Evolutionary conservation across 352 stramenopile species (phyloP).

Genomic region (Globisporangium cederbergense): DNA sequence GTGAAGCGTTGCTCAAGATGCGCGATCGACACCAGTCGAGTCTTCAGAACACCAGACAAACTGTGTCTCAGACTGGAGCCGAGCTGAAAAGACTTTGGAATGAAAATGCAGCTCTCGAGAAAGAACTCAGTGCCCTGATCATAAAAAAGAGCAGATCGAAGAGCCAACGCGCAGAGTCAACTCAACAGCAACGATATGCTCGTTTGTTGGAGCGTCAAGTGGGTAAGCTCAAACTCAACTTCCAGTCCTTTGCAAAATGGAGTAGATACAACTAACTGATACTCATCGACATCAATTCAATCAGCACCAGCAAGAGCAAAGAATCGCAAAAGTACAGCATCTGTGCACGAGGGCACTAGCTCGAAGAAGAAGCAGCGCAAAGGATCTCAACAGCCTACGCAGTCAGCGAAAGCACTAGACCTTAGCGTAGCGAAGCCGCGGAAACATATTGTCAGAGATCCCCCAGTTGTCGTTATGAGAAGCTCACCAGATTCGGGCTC

Average conservation of each 20-base stretch:
- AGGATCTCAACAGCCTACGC: background rate
- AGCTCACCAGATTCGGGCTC: slow-evolving; percentile 6
- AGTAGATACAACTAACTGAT: background rate
- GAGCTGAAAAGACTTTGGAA: slow-evolving; percentile 12
- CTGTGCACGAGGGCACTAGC: background rate
- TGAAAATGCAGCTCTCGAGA: slow-evolving; percentile 15
- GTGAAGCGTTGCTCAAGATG: slow-evolving; percentile 9
- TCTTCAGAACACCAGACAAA: slow-evolving; percentile 4
- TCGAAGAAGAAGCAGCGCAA: slow-evolving; percentile 14
- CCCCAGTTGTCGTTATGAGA: background rate
- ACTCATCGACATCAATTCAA: background rate
- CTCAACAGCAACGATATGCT: slow-evolving; percentile 10
- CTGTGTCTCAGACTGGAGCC: background rate
- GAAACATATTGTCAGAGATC: background rate
- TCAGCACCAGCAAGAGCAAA: slow-evolving; percentile 9
- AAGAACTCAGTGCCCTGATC: slow-evolving; percentile 7
- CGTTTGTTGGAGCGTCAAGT: slow-evolving; percentile 17
- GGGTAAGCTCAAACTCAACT: background rate
- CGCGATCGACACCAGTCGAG: slow-evolving; percentile 3
- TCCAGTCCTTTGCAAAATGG: background rate
- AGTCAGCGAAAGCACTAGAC: background rate
- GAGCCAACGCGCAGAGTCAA: background rate
- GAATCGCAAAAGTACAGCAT: background rate
- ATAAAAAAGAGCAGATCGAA: slow-evolving; percentile 1
- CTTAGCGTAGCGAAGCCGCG: background rate